A percentile compares a stretch with the other conserved stretches of the same genome.
These are phyloP conservation scores for Penicillium paradoxum DNA, from an alignment of 495 filamentous ascomycete genomes.

Conservation along the genomic window DNA sequence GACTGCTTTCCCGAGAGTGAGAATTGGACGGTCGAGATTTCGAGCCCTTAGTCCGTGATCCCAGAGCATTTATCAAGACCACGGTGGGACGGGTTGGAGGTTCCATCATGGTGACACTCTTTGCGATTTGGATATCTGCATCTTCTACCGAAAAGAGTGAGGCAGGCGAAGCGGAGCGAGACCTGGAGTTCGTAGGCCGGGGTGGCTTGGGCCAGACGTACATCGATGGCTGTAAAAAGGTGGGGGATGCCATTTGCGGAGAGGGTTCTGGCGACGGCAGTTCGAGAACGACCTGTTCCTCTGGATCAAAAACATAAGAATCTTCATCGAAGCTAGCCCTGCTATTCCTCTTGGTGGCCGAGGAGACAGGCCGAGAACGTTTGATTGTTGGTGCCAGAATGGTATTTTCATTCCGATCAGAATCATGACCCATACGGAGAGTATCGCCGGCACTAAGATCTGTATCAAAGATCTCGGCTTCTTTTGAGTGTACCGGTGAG, in stretches of 20 bases:
- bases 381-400: slow-evolving; percentile 24
- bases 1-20: slow-evolving; percentile 18
- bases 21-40: slow-evolving; percentile 6
- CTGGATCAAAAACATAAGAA: slow-evolving; percentile 33
- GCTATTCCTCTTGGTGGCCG: slow-evolving; percentile 42
- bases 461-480: slow-evolving; percentile 25
- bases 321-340: slow-evolving; percentile 31
- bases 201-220: slow-evolving; percentile 29
- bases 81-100: slow-evolving; percentile 33
- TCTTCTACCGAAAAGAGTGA: slow-evolving; percentile 34
- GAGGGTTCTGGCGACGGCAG: slow-evolving; percentile 32
- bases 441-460: slow-evolving; percentile 32
- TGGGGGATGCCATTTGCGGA: slow-evolving; percentile 28
- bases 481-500: slow-evolving; percentile 28
- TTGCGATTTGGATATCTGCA: slow-evolving; percentile 34
- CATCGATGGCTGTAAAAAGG: slow-evolving; percentile 32
- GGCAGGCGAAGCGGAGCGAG: slow-evolving; percentile 29
- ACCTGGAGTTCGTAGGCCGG: slow-evolving; percentile 7
- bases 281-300: slow-evolving; percentile 39
- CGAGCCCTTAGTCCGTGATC: slow-evolving; percentile 14
- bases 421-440: slow-evolving; percentile 22
- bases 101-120: slow-evolving; percentile 34
- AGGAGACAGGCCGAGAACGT: slow-evolving; percentile 32
- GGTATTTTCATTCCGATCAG: slow-evolving; percentile 19
- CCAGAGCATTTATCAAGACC: slow-evolving; percentile 34